Base-by-base conservation (phyloP, 495 filamentous ascomycete genomes). In the Podospora pseudocomata region DNA sequence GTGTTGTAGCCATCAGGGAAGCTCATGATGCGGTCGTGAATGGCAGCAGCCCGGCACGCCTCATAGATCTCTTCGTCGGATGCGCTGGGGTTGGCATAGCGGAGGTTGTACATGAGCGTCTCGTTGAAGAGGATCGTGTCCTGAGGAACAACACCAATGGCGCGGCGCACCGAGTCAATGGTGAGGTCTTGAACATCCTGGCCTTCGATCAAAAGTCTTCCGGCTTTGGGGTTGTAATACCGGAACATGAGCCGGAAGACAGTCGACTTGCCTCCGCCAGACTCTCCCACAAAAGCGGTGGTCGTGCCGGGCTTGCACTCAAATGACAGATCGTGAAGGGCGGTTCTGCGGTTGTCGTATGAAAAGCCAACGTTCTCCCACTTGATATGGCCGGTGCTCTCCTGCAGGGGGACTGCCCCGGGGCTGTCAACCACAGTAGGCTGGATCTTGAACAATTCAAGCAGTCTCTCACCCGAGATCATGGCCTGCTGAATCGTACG, bases 111-210 rank as follows among this genome's bases (percentile, higher is more conserved):
- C 95, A 98, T 97, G 65, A 99, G 78, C 0, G 91, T 91, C 78
- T 98, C 95, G 76, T 99, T 98, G 86, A 99, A 99, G 62, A 99
- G 83, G 13, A 97, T 89, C 1, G 94, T 97, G 73, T 99, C 95
- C 77, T 99, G 95, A 11, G 95, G 95, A 20, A 99, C 95, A 63
- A 99, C 95, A 34, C 95, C 95, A 73, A 98, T 97, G 73, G 92
- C 89, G 58, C 85, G 85, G 65, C 95, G 90, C 53, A 99, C 80
- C n/a, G 92, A 96, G 78, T 98, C 92, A 74, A 98, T 97, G 5
- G 92, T 96, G 68, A 96, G 79, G 72, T 91, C 88, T 70, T 90
- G 86, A 11, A 97, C 90, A 76, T 97, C 90, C 59, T 90, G 86
- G 5, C 90, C 91, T 75, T 97, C 96, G 56, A 99, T 79, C 68